A percentile compares a stretch with the other conserved stretches of the same genome.
phyloP scores from a whole-genome alignment of 129 eudicot species.

The Gnaphalium uliginosum region DNA sequence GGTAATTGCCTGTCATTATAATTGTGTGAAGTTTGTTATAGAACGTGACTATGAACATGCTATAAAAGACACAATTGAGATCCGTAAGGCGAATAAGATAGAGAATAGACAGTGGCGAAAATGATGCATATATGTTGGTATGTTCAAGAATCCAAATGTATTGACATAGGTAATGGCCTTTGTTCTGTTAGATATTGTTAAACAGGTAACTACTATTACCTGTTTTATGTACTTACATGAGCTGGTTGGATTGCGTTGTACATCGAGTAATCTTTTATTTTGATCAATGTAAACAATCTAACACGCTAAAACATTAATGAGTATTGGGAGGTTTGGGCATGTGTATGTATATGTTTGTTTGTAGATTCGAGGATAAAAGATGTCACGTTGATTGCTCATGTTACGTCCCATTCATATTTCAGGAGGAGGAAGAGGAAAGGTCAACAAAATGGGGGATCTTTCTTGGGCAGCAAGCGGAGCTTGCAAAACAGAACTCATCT shows the following conservation, averaged over 20 bases:
- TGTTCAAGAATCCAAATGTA: not conserved
- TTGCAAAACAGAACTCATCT: constrained; percentile 27
- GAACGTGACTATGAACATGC: constrained; percentile 1
- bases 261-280: too few species aligned
- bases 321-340: constrained; percentile 1
- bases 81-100: constrained; percentile 3
- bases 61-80: not conserved
- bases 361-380: not conserved
- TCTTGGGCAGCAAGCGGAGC: constrained; percentile 62
- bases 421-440: constrained; percentile 96
- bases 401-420: constrained; percentile 28
- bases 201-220: not conserved
- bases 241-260: too few species aligned
- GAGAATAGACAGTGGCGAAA: constrained; percentile 15
- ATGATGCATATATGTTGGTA: constrained; percentile 13
- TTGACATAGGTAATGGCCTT: not conserved
- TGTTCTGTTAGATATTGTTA: constrained; percentile 4
- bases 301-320: not conserved
- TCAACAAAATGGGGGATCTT: constrained; percentile 74
- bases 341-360: constrained; percentile 9
- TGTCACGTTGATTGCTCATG: not conserved
- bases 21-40: constrained; percentile 6
- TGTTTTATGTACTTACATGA: too few species aligned
- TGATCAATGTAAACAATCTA: not conserved
- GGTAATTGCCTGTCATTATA: constrained; percentile 37